Base-by-base conservation (phyloP, 352 stramenopile species). In the Phytophthora megakarya region DNA sequence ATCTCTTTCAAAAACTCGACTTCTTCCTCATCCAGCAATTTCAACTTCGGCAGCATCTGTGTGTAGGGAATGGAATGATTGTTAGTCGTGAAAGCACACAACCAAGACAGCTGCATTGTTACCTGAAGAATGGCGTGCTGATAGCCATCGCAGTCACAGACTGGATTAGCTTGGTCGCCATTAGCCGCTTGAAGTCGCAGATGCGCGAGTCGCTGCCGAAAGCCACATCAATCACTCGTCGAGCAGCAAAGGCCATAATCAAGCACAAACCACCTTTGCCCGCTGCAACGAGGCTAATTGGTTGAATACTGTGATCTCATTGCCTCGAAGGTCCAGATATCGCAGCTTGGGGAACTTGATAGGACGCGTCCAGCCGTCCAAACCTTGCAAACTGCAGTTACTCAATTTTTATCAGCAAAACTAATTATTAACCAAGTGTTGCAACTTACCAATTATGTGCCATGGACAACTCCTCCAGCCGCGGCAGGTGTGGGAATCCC, bases 281-380 rank as follows among this genome's bases (percentile, higher is more conserved):
- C 81, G 67, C 35, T 92, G 80, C 0, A 93, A 48, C 3, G 68
- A 57, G 18, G 73, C 35, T 12, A 93, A 42, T 2, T 54, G 61
- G 6, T 58, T 67, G 12, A 88, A 75, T 1, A 65, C 70, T 1
- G 63, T 55, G 30, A 94, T 77, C 12, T 80, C 64, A 28, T 95
- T 95, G 23, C 81, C 75, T 7, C 86, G 77, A 25, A 93, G 52
- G 42, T 95, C 86, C 28, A 95, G 42, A 33, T 92, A 92, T 21
- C 75, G 67, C 48, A 95, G 60, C 26, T 80, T 77, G 2, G 86
- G 84, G 21, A 93, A 82, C 62, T 95, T 95, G 3, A 92, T 56
- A 0, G 86, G 84, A 0, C 81, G 75, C 1, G 75, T 61, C 16
- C 92, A 30, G 0, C 80, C 86, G 16, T 92, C 81, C 10, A 95